Conservation (phyloP, 2,329 filamentous ascomycete species). For the Colletotrichum sp. region DNA sequence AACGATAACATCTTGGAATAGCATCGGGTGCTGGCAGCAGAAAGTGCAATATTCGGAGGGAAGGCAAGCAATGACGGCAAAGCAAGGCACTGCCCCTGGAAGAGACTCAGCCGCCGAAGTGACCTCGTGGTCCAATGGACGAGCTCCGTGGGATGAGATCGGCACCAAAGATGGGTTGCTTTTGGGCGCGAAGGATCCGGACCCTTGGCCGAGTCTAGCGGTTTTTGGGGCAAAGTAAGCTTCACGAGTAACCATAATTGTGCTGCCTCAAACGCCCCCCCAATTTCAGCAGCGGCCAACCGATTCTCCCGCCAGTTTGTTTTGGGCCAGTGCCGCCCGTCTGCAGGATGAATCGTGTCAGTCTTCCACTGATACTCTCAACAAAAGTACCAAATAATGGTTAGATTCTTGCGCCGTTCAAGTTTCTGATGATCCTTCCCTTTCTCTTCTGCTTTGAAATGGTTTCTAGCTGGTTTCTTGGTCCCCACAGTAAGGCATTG, state of each 20-base stretch:
- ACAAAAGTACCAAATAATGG: neutral
- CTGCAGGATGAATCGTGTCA: neutral
- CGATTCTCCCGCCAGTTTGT: neutral
- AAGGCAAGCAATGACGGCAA: neutral
- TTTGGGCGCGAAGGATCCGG: conserved; percentile 3
- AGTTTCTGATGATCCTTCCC: neutral
- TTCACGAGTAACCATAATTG: neutral
- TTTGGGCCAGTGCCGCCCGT: neutral
- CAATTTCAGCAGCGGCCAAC: neutral
- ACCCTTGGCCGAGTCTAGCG: neutral
- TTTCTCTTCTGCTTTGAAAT: neutral
- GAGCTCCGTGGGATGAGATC: neutral
- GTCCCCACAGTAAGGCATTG: neutral
- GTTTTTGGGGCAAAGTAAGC: neutral
- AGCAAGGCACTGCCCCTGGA: neutral
- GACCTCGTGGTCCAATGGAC: neutral
- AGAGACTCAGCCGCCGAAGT: neutral
- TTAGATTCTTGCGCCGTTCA: neutral
- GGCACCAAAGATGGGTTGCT: neutral
- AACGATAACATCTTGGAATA: neutral
- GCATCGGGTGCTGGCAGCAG: neutral
- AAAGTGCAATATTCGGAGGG: neutral
- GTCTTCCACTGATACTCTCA: neutral
- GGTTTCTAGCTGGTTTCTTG: neutral
- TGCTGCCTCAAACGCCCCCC: neutral